Evolutionary conservation across 306 rosid species (phyloP).

Genomic region (Corylus avellana): DNA sequence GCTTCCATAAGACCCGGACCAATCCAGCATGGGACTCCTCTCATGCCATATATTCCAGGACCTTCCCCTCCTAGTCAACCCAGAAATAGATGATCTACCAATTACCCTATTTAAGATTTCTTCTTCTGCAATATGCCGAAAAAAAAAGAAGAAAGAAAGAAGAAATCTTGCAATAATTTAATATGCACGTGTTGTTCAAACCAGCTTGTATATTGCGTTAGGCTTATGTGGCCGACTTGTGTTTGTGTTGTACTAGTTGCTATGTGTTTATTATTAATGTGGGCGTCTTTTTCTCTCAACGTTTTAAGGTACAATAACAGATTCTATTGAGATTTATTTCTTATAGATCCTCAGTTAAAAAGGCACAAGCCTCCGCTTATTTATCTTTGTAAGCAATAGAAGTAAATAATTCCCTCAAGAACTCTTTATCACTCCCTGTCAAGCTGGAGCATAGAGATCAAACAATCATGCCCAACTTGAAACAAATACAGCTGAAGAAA

Average conservation of each 20-base stretch:
- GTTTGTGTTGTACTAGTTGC: neutral
- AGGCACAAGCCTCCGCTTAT: too few species aligned
- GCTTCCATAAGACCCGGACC: constrained; percentile 54
- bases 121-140: neutral
- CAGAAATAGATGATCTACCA: constrained; percentile 27
- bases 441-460: too few species aligned
- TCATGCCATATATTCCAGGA: constrained; percentile 67
- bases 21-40: constrained; percentile 74
- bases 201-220: constrained; percentile 7
- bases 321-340: neutral
- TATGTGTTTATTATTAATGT: neutral
- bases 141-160: neutral
- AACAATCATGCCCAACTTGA: too few species aligned
- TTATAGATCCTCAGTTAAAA: neutral
- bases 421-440: too few species aligned
- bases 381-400: too few species aligned
- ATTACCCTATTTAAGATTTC: neutral
- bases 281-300: neutral
- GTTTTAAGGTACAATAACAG: neutral
- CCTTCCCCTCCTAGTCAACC: constrained; percentile 56
- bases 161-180: constrained; percentile 3
- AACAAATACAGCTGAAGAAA: too few species aligned
- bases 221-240: neutral
- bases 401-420: too few species aligned
- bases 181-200: constrained; percentile 3